phyloP scores from a whole-genome alignment of 257 asterid species.

The Hygrophila difformis region DNA sequence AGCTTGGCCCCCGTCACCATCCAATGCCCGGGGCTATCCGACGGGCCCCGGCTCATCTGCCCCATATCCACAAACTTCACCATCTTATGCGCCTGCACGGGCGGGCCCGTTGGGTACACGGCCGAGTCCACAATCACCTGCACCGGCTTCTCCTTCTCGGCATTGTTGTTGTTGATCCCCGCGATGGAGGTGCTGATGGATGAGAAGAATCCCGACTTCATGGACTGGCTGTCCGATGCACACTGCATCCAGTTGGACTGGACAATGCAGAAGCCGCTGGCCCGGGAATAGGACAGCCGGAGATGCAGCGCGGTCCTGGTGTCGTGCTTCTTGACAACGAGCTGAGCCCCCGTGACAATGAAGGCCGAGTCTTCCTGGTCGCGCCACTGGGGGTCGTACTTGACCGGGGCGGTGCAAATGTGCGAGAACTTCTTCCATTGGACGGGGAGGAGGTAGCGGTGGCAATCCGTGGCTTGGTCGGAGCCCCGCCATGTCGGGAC shows the following conservation, averaged over 20 bases:
- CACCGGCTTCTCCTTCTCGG: conserved; percentile 35
- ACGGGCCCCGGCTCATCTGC: conserved; percentile 64
- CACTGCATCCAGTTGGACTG: conserved; percentile 68
- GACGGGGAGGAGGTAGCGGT: conserved; percentile 49
- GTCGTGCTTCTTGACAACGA: conserved; percentile 37
- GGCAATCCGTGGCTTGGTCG: conserved; percentile 34
- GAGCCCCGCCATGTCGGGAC: conserved; percentile 45
- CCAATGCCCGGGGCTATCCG: conserved; percentile 92
- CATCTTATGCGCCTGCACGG: conserved; percentile 48
- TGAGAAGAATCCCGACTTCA: conserved; percentile 49
- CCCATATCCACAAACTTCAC: conserved; percentile 61
- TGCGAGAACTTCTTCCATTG: conserved; percentile 78
- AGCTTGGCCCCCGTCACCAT: conserved; percentile 76
- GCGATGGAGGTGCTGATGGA: conserved; percentile 38
- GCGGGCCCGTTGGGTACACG: conserved; percentile 72
- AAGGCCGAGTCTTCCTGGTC: conserved; percentile 25
- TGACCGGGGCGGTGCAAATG: conserved; percentile 65
- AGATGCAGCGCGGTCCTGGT: conserved; percentile 50
- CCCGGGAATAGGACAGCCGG: conserved; percentile 38
- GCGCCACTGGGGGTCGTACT: conserved; percentile 49
- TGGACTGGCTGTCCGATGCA: conserved; percentile 29
- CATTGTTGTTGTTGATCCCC: conserved; percentile 15
- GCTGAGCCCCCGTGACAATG: conserved; percentile 86
- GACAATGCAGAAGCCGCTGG: conserved; percentile 30
- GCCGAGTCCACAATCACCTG: conserved; percentile 62